Evolutionary conservation across 352 stramenopile genomes (phyloP).

Genomic region (Aphanomyces astaci): DNA sequence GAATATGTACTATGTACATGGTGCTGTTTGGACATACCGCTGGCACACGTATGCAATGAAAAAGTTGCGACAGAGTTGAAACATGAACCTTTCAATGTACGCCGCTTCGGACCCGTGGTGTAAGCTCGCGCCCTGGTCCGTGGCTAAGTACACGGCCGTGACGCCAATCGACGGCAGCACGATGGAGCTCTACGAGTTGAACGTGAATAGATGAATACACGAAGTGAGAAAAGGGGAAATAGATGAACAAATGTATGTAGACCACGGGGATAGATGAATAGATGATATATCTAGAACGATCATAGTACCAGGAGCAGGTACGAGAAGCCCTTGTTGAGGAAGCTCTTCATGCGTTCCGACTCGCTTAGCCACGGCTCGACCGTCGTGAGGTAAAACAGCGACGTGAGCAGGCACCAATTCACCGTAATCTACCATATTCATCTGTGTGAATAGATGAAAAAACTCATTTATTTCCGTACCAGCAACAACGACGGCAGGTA

Average conservation of each 20-base stretch:
- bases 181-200: constrained; percentile 52
- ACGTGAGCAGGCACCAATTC: constrained; percentile 65
- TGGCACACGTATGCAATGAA: constrained; percentile 84
- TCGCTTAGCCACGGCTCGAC: constrained; percentile 59
- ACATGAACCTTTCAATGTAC: constrained; percentile 77
- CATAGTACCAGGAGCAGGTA: constrained; percentile 61
- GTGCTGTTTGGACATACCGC: no score
- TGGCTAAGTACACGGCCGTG: constrained; percentile 63
- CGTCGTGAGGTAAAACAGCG: constrained; percentile 62
- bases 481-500: constrained; percentile 69
- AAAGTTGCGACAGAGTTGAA: constrained; percentile 77
- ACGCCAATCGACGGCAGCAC: constrained; percentile 72
- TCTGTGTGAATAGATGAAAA: no score
- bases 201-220: no score
- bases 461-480: no score
- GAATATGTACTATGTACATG: neutral
- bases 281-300: neutral
- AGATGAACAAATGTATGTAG: no score
- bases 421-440: constrained; percentile 41
- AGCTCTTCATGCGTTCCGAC: constrained; percentile 51
- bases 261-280: no score
- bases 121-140: constrained; percentile 1
- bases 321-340: constrained; percentile 66
- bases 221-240: no score
- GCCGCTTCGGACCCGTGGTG: constrained; percentile 23